Base-by-base conservation (phyloP, 1,139 yeast genomes). In the Hansenula sp. region DNA sequence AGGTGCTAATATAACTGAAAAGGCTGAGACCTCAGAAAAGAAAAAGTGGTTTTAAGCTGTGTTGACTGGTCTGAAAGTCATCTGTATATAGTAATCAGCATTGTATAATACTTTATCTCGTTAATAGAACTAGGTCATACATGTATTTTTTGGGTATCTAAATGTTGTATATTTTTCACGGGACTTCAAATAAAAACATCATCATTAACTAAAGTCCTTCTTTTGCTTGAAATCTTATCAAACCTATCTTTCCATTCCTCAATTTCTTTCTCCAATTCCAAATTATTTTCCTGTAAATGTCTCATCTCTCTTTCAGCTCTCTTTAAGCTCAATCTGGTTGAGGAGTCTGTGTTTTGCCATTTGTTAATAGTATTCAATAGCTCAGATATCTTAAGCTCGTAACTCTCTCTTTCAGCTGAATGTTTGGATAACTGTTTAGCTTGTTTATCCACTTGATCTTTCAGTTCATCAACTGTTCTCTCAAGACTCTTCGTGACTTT, bases 251-350 rank as follows among this genome's bases (percentile, higher is more conserved):
- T 76, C 77, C 89, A 79, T 44, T 77, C 80, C 37, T 75, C 69
- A 16, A 83, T 62, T 55, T 86, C 95, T 52, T 70, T 76, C 59
- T 85, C 89, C 48, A 82, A 59, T 43, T 73, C 63, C 44, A 79
- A 60, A 40, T 76, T 63, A 36, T 65, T 65, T 47, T 81, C 87
- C 48, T 75, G 75, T 47, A 74, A 63, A 38, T 78, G 81, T 8
- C 71, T 61, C 11, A 71, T 61, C 45, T 75, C 79, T 36, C 81
- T 62, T 39, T 65, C 68, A 0, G 74, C 65, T 32, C 76, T 60
- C 38, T 72, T 68, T 17, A 70, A 59, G 19, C 61, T 61, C 41
- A 74, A 52, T 31, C 64, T 61, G 17, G 71, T 63, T 13, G 66
- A 62, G 3, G 73, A 62, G 43, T 75, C 80, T 17, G 65, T 64